Conservation (phyloP, 176 grass and related monocot genomes). For the Oryza coarctata region DNA sequence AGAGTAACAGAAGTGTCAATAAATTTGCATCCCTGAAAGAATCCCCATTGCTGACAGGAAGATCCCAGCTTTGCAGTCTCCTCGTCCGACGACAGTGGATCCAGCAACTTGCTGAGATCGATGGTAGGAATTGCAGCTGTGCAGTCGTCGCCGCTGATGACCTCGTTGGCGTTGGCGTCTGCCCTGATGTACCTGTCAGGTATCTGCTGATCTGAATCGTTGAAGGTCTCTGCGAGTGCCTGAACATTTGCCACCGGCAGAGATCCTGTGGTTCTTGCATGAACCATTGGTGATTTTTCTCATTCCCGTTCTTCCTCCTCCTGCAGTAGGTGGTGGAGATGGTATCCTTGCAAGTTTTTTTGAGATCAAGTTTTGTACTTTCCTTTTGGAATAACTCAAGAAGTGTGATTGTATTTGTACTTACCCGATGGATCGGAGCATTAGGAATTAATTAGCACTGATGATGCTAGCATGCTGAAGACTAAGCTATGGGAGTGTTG, state of each 20-base stretch:
- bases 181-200: neutral
- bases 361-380: no score
- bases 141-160: neutral
- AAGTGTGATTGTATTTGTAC: no score
- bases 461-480: no score
- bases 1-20: no score
- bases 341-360: no score
- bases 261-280: slow-evolving; percentile 11
- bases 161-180: neutral
- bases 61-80: slow-evolving; percentile 26
- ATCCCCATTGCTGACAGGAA: slow-evolving; percentile 53
- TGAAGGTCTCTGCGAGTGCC: slow-evolving; percentile 24
- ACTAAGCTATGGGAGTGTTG: no score
- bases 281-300: neutral
- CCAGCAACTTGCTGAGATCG: slow-evolving; percentile 11
- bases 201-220: neutral
- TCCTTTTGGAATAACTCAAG: no score
- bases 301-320: no score
- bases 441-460: no score
- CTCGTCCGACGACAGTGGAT: slow-evolving; percentile 13
- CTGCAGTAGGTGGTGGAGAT: no score
- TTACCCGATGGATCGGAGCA: no score
- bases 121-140: neutral
- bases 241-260: slow-evolving; percentile 49
- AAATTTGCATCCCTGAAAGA: slow-evolving; percentile 44